Percentiles rank a stretch among this genome's conserved stretches.
phyloP scores from a whole-genome alignment of 2,329 filamentous ascomycete species.

The Cladosporium colombiae region DNA sequence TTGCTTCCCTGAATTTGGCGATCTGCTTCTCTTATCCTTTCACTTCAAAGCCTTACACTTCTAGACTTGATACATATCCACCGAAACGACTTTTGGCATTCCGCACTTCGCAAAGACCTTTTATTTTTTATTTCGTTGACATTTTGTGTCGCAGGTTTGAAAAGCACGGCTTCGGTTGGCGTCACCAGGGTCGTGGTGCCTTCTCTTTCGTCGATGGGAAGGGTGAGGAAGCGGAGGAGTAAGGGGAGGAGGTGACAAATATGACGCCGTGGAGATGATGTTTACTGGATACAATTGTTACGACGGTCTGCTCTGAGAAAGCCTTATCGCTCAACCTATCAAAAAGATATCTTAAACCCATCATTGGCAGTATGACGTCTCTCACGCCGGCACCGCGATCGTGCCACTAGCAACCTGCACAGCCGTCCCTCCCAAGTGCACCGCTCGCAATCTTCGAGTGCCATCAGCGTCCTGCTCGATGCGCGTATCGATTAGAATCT shows the following conservation, averaged over 20 bases:
- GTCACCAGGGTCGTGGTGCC: background rate
- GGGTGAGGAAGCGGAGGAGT: background rate
- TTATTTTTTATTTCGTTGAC: background rate
- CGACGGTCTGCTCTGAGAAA: background rate
- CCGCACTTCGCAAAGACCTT: background rate
- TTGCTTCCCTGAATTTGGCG: background rate
- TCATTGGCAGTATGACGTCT: background rate
- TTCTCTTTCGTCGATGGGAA: background rate
- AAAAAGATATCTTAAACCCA: background rate
- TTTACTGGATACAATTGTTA: background rate
- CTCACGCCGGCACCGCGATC: background rate
- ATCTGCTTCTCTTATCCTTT: background rate
- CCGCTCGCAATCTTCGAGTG: constrained; percentile 43
- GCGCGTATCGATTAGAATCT: constrained; percentile 49
- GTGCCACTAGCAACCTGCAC: constrained; percentile 38
- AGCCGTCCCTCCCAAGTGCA: constrained; percentile 37
- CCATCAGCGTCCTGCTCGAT: constrained; percentile 38
- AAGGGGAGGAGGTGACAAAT: background rate
- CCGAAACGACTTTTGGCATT: background rate
- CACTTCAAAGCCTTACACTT: background rate
- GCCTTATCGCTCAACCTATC: background rate
- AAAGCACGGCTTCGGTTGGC: background rate
- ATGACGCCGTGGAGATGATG: background rate
- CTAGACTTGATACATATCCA: background rate
- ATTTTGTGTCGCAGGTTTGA: background rate